These are phyloP conservation scores for Solanum hybrid DNA, from an alignment of 305 asterid species.

Conservation along the genomic window DNA sequence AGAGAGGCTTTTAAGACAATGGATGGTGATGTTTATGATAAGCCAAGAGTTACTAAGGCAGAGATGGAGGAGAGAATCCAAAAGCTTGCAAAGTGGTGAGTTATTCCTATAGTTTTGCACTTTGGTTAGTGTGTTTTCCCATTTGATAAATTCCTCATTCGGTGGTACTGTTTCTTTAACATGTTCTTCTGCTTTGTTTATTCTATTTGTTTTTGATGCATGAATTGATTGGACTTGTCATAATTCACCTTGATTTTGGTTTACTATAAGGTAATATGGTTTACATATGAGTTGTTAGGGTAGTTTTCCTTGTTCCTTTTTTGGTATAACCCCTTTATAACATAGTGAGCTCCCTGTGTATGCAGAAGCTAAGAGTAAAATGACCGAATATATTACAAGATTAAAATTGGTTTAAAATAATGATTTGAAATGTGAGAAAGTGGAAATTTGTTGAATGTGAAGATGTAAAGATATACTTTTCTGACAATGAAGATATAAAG, in stretches of 20 bases:
- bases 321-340: neutral
- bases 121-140: neutral
- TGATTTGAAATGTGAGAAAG: neutral
- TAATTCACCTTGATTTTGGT: neutral
- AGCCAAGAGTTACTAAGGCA: constrained; percentile 54
- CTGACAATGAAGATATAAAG: neutral
- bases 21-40: constrained; percentile 37
- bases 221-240: neutral
- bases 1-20: constrained; percentile 68
- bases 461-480: neutral
- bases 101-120: neutral
- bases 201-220: neutral
- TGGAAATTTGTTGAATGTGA: neutral
- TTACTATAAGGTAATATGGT: neutral
- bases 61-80: constrained; percentile 94
- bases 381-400: neutral
- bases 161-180: neutral
- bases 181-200: neutral
- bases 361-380: neutral
- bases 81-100: constrained; percentile 84
- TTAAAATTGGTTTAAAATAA: neutral
- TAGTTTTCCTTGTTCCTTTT: neutral
- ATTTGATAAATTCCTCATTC: neutral
- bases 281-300: neutral
- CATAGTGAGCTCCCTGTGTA: neutral